Evolutionary conservation across 2,329 filamentous ascomycete species (phyloP).

Genomic region (Calonectria hawksworthii): DNA sequence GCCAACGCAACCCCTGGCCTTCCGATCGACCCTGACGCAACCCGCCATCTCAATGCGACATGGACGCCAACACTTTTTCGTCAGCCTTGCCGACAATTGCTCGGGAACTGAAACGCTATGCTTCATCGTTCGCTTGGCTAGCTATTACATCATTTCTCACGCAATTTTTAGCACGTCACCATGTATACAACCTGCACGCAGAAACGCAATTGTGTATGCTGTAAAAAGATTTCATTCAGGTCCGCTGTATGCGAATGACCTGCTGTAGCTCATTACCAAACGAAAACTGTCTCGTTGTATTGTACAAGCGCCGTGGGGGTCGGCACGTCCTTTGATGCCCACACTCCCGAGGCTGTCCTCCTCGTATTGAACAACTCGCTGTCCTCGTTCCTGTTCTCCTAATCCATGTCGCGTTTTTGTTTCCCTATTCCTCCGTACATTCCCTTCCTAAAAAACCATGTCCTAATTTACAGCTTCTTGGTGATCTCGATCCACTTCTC

Average conservation of each 20-base stretch:
- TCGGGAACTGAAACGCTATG: not conserved
- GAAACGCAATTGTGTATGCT: constrained; percentile 25
- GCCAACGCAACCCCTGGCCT: constrained; percentile 11
- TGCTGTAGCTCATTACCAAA: constrained; percentile 46
- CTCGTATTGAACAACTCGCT: constrained; percentile 35
- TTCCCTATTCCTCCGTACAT: constrained; percentile 22
- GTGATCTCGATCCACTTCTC: constrained; percentile 95
- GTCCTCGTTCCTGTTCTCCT: constrained; percentile 28
- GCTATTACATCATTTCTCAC: not conserved
- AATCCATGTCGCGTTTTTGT: constrained; percentile 9
- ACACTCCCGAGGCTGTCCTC: constrained; percentile 35
- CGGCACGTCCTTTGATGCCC: constrained; percentile 40
- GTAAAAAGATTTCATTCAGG: constrained; percentile 44
- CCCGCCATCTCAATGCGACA: constrained; percentile 13
- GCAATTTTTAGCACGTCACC: not conserved
- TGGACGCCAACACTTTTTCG: constrained; percentile 4
- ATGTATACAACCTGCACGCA: not conserved
- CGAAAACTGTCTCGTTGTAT: constrained; percentile 46
- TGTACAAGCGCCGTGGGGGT: constrained; percentile 45
- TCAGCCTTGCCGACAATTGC: constrained; percentile 5
- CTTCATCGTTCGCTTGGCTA: not conserved
- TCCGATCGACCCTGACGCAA: constrained; percentile 21
- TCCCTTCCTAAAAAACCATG: not conserved
- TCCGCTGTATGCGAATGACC: constrained; percentile 38
- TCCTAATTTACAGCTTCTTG: constrained; percentile 82